A percentile compares a stretch with the other conserved stretches of the same genome.
Conservation (phyloP, 345 rosid species). For the Bruguiera parviflora region DNA sequence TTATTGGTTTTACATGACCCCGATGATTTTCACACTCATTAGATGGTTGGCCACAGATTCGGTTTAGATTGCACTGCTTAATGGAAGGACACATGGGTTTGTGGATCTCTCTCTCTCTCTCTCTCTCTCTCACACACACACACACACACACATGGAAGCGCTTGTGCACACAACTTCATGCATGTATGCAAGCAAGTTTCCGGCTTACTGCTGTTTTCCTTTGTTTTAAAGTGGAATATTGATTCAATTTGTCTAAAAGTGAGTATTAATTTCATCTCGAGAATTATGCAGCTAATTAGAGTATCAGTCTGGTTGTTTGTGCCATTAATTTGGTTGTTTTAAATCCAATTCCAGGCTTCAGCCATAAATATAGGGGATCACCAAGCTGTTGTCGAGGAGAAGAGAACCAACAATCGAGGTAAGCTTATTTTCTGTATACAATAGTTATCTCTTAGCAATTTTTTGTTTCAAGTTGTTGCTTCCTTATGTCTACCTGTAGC, state of each 20-base stretch:
- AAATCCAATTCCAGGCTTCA: constrained; percentile 56
- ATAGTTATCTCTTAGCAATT: neutral
- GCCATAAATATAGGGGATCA: constrained; percentile 55
- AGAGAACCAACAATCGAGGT: constrained; percentile 70
- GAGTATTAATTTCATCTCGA: neutral
- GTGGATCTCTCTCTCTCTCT: too few relatives aligned
- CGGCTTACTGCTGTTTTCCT: neutral
- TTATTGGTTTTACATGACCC: too few relatives aligned
- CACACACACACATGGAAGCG: too few relatives aligned
- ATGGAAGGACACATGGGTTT: too few relatives aligned
- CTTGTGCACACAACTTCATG: neutral
- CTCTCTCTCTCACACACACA: too few relatives aligned
- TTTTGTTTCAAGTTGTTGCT: neutral
- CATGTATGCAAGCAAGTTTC: neutral
- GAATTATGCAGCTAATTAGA: neutral
- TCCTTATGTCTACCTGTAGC: neutral
- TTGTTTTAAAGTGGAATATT: neutral
- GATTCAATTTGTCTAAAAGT: neutral
- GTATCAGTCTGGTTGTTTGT: neutral
- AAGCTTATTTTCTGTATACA: constrained; percentile 2
- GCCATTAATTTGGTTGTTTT: neutral
- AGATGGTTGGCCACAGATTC: too few relatives aligned
- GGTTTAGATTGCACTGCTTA: too few relatives aligned
- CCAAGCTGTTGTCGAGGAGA: constrained; percentile 63
- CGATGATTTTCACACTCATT: too few relatives aligned